Percentiles rank a stretch among this genome's conserved stretches.
Evolutionary conservation across 768 basidiomycete genomes (phyloP).

Genomic region (Imleria badia): DNA sequence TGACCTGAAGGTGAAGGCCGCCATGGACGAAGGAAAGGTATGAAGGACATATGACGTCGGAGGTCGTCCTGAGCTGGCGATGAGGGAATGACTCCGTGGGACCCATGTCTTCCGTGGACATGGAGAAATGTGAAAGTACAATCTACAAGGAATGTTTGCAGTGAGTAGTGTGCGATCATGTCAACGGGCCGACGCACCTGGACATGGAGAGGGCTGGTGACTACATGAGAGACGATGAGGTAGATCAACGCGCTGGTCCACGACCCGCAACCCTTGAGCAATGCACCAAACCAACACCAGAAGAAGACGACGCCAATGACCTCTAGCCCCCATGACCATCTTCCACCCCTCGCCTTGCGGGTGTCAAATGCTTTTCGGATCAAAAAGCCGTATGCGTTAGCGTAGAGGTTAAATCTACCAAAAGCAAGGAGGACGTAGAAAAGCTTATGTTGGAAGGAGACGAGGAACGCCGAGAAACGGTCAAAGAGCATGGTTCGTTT

Average conservation of each 20-base stretch:
- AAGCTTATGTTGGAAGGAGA: conserved; percentile 84
- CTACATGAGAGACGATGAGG: conserved; percentile 80
- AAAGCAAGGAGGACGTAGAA: conserved; percentile 91
- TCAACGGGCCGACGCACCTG: conserved; percentile 58
- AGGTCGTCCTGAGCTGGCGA: conserved; percentile 95
- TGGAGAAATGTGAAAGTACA: conserved; percentile 95
- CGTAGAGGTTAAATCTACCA: conserved; percentile 94
- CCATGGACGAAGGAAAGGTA: conserved; percentile 90
- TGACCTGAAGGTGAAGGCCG: conserved; percentile 96
- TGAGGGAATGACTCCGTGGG: conserved; percentile 89
- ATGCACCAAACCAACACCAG: conserved; percentile 81
- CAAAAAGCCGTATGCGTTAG: conserved; percentile 78
- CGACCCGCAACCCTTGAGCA: conserved; percentile 69
- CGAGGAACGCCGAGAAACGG: conserved; percentile 56
- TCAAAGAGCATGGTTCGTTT: conserved; percentile 84
- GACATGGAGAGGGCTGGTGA: conserved; percentile 89
- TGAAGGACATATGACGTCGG: conserved; percentile 87
- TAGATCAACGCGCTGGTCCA: conserved; percentile 72
- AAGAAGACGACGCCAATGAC: conserved; percentile 74
- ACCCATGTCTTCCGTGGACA: conserved; percentile 90
- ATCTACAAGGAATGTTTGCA: conserved; percentile 49
- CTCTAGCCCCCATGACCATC: conserved; percentile 81
- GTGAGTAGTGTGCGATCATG: conserved; percentile 1
- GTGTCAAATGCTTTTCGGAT: conserved; percentile 63
- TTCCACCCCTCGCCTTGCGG: conserved; percentile 61